A percentile compares a stretch with the other conserved stretches of the same genome.
These are phyloP conservation scores for Citrullus mucosospermus DNA, from an alignment of 306 rosid species.

Conservation along the genomic window DNA sequence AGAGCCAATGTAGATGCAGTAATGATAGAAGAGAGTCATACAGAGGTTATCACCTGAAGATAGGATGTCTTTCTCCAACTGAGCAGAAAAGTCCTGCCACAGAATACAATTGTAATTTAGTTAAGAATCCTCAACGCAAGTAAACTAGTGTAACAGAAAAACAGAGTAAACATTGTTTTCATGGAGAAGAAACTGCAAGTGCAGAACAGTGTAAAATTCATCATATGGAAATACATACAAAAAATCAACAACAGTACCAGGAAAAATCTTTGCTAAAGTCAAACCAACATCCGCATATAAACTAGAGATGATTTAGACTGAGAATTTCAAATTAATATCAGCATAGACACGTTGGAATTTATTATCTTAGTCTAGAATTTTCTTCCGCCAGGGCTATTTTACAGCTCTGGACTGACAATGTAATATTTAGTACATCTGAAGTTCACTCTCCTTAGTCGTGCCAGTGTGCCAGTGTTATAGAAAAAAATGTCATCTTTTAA, in stretches of 20 bases:
- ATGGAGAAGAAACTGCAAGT: background rate
- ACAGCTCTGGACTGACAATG: background rate
- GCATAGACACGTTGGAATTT: background rate
- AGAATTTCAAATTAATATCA: background rate
- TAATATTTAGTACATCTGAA: background rate
- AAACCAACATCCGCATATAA: background rate
- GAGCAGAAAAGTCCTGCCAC: slow-evolving; percentile 74
- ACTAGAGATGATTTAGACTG: background rate
- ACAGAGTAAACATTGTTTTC: background rate
- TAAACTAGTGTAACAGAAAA: background rate
- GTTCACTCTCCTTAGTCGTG: background rate
- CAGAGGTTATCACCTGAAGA: slow-evolving; percentile 55
- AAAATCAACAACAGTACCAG: background rate
- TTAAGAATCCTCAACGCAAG: background rate
- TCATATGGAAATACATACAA: background rate
- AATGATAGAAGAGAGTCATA: background rate
- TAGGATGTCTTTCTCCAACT: slow-evolving; percentile 86
- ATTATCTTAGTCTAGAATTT: background rate
- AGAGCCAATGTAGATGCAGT: slow-evolving; percentile 2
- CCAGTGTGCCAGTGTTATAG: background rate
- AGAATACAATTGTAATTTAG: slow-evolving; percentile 12
- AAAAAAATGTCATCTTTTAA: background rate
- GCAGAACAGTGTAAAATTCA: background rate
- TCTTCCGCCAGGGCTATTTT: background rate
- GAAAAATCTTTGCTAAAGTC: background rate